Conservation (phyloP, 2,329 filamentous ascomycete genomes). For the Nigrospora oryzae region DNA sequence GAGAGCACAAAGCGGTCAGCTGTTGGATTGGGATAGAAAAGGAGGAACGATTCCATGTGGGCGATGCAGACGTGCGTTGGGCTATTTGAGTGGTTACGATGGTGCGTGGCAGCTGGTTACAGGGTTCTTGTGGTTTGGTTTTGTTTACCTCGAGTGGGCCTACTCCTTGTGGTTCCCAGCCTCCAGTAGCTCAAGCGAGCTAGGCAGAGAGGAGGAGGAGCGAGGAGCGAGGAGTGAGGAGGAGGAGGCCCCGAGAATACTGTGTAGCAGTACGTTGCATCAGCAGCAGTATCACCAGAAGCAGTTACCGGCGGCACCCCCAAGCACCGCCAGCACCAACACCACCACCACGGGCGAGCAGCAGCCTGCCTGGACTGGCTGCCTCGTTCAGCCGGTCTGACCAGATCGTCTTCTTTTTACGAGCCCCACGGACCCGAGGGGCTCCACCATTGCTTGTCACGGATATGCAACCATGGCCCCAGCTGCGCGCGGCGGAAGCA, state of each 20-base stretch:
- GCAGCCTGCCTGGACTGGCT: no score
- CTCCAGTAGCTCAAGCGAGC: conserved; percentile 1
- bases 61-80: conserved; percentile 1
- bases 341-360: no score
- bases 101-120: conserved; percentile 6
- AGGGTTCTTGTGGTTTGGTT: conserved; percentile 6
- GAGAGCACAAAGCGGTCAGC: not conserved
- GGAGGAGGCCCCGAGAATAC: no score
- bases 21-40: not conserved
- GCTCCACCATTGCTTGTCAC: not conserved
- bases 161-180: conserved; percentile 6
- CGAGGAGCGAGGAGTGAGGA: no score
- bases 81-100: conserved; percentile 3
- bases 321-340: not conserved
- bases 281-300: no score
- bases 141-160: conserved; percentile 7
- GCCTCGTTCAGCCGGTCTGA: no score
- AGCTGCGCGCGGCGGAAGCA: not conserved
- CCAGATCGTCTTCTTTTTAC: no score
- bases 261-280: no score
- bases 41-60: conserved; percentile 1
- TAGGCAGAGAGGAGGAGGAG: not conserved
- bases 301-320: not conserved
- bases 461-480: not conserved
- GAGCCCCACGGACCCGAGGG: no score